Evolutionary conservation across 108 stramenopile genomes (phyloP), one percentile per base, ranked within the genome.

Genomic region (Cylindrotheca closterium): DNA sequence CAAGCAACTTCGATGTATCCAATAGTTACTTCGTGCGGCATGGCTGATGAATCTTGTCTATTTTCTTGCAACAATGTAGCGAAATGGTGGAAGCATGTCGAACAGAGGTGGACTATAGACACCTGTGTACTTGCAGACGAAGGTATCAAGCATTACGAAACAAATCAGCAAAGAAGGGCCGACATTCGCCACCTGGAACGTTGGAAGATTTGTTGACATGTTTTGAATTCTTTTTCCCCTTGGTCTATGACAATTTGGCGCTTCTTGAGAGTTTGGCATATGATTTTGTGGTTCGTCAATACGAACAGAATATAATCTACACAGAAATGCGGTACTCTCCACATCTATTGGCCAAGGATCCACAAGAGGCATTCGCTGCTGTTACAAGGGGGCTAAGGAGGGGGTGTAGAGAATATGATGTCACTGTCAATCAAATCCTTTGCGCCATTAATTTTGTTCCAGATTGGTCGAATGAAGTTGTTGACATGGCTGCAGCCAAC

Each of bases 241-340:
- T 85, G 27, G 82, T 85, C 0, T 58, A 75, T 50, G 79, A 81
- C 30, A 76, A 81, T 61, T 54, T 79, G 19, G 62, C 56, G 10
- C 72, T 89, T 5, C 47, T 89, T 45, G 87, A 89, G 58, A 33
- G 70, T 24, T 51, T 84, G 28, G 82, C 87, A 4, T 74, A 61
- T 55, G 79, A 81, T 58, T 89, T 89, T 69, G 74, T 71, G 17
- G 42, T 58, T 23, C 73, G 81, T 4, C 87, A 89, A 58, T 68
- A 54, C 25, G 67, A 85, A 56, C 84, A 89, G 47, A 78, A 84
- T 60, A 61, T 79, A 0, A 65, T 89, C 19, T 89, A 89, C 60
- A 85, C 87, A 2, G 87, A 89, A 60, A 79, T 82, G 21, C 68
- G 87, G n/a, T 89, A 89, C 54, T 83, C 82, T 17, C 84, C 87